Conservation (phyloP, 2,329 filamentous ascomycete genomes). For the Penicillium capsulatum region DNA sequence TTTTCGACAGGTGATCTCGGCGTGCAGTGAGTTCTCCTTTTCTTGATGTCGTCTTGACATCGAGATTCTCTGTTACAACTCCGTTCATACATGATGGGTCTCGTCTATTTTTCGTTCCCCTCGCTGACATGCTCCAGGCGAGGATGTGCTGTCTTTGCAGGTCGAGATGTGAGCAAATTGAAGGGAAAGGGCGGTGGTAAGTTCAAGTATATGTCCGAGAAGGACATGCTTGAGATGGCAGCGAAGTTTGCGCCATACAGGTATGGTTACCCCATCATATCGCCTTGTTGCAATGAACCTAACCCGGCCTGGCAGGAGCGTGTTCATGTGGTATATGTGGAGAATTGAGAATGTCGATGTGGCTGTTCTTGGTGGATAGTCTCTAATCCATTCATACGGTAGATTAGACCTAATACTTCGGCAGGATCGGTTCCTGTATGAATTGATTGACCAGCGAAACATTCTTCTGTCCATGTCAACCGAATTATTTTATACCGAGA, state of each 20-base stretch:
- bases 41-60: too few relatives aligned
- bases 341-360: constrained; percentile 75
- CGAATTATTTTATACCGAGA: too few relatives aligned
- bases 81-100: neutral
- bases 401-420: neutral
- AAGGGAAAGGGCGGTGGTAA: constrained; percentile 77
- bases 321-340: constrained; percentile 99
- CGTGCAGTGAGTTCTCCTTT: constrained; percentile 72
- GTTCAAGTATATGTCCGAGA: constrained; percentile 97
- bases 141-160: constrained; percentile 84
- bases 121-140: constrained; percentile 44
- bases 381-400: neutral
- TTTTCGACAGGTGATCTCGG: constrained; percentile 90
- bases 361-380: constrained; percentile 41
- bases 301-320: constrained; percentile 52
- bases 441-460: too few relatives aligned
- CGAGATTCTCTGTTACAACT: too few relatives aligned
- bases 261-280: constrained; percentile 38
- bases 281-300: constrained; percentile 5
- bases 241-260: constrained; percentile 78
- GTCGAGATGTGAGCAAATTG: constrained; percentile 76
- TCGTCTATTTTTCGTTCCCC: neutral
- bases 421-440: too few relatives aligned
- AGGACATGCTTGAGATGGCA: constrained; percentile 81
- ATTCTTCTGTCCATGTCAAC: too few relatives aligned